phyloP scores from a whole-genome alignment of 108 stramenopile genomes.

The Fragilaria crotonensis region DNA sequence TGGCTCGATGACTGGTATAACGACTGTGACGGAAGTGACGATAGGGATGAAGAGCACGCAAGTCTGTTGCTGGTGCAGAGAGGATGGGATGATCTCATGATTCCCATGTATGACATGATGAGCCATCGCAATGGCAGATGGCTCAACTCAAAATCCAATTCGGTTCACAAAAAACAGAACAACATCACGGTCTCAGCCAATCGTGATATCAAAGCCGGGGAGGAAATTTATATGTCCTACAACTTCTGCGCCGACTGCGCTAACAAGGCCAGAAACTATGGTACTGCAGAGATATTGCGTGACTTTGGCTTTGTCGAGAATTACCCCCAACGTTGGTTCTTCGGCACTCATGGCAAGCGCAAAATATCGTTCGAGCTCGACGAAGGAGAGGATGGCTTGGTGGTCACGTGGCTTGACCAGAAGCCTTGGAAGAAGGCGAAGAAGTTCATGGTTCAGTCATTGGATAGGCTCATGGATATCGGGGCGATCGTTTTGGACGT shows the following conservation, averaged over 20 bases:
- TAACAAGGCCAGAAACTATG: constrained; percentile 20
- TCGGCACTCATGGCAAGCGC: constrained; percentile 9
- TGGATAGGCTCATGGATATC: not conserved
- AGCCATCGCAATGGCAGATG: constrained; percentile 49
- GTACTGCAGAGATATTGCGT: constrained; percentile 55
- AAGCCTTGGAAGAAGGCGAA: not conserved
- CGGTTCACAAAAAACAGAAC: constrained; percentile 16
- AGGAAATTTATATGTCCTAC: constrained; percentile 59
- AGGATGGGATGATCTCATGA: constrained; percentile 55
- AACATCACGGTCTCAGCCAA: constrained; percentile 21
- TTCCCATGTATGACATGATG: constrained; percentile 69
- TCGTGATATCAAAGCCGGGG: constrained; percentile 40
- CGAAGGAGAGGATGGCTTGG: constrained; percentile 1
- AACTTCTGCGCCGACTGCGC: constrained; percentile 53
- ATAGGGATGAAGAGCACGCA: constrained; percentile 23
- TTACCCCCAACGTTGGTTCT: constrained; percentile 68
- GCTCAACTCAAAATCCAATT: constrained; percentile 18
- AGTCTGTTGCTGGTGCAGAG: constrained; percentile 44
- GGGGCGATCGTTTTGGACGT: not conserved
- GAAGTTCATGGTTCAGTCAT: not conserved
- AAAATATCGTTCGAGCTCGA: constrained; percentile 26
- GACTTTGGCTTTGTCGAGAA: constrained; percentile 79
- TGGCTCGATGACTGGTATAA: constrained; percentile 20
- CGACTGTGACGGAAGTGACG: constrained; percentile 22
- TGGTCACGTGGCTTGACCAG: not conserved